Evolutionary conservation across 768 basidiomycete genomes (phyloP).

Genomic region (Russula earlei): DNA sequence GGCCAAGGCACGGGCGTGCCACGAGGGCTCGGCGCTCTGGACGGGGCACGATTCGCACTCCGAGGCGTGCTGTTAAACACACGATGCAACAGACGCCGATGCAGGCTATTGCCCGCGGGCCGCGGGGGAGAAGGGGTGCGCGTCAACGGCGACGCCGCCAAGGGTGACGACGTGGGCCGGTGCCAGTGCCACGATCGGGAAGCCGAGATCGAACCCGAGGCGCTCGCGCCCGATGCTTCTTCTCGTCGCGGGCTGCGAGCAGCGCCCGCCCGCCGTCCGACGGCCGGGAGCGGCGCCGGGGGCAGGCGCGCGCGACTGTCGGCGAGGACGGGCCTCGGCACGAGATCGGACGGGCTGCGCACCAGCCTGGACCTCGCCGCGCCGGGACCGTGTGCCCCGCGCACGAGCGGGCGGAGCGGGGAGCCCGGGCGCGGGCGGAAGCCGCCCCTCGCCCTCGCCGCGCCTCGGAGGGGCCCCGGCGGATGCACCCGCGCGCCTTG

Average conservation of each 20-base stretch:
- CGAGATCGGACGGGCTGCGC: slow-evolving; percentile 5
- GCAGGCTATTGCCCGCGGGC: background rate
- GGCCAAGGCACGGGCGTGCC: background rate
- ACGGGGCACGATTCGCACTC: background rate
- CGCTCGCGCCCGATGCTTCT: too few relatives aligned
- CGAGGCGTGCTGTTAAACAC: background rate
- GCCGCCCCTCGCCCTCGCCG: background rate
- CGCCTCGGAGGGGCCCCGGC: too few relatives aligned
- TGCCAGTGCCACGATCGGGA: background rate
- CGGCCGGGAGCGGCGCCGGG: too few relatives aligned
- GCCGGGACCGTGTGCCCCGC: too few relatives aligned
- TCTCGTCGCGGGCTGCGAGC: too few relatives aligned
- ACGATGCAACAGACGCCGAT: background rate
- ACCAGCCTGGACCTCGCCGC: background rate
- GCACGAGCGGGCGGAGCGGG: too few relatives aligned
- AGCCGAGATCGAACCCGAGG: background rate
- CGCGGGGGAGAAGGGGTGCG: background rate
- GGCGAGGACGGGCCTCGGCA: background rate
- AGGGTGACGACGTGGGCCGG: too few relatives aligned
- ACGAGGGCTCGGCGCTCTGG: background rate
- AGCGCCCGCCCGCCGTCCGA: too few relatives aligned
- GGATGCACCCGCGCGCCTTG: too few relatives aligned
- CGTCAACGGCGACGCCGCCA: background rate
- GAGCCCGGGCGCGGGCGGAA: too few relatives aligned
- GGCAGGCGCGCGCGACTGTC: slow-evolving; percentile 7